Evolutionary conservation across 2,329 filamentous ascomycete genomes (phyloP).

Genomic region (Phialocephala subalpina): DNA sequence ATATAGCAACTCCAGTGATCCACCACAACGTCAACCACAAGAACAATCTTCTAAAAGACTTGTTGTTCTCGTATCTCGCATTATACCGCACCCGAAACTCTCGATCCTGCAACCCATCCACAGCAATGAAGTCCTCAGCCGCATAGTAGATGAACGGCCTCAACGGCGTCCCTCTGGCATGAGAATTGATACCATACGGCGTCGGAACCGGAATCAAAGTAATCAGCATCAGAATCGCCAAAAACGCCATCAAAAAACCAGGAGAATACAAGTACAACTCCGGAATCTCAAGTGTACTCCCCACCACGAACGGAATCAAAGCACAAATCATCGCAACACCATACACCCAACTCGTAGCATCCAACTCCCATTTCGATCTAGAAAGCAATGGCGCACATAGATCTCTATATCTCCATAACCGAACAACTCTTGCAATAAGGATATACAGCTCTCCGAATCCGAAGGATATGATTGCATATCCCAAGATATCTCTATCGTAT

Average conservation of each 20-base stretch:
- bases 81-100: slow-evolving; percentile 36
- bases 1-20: slow-evolving; percentile 31
- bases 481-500: slow-evolving; percentile 33
- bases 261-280: slow-evolving; percentile 58
- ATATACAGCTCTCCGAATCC: slow-evolving; percentile 36
- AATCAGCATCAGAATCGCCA: slow-evolving; percentile 79
- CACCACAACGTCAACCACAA: slow-evolving; percentile 33
- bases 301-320: slow-evolving; percentile 35
- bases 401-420: slow-evolving; percentile 28
- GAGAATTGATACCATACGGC: slow-evolving; percentile 37
- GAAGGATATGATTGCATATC: slow-evolving; percentile 34
- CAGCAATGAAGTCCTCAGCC: slow-evolving; percentile 38
- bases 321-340: slow-evolving; percentile 34
- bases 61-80: slow-evolving; percentile 32
- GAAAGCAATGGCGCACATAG: slow-evolving; percentile 35
- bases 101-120: slow-evolving; percentile 37
- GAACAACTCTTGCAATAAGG: slow-evolving; percentile 27
- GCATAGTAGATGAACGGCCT: slow-evolving; percentile 38
- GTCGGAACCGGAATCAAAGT: slow-evolving; percentile 82
- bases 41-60: slow-evolving; percentile 32
- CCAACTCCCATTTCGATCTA: slow-evolving; percentile 34
- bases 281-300: slow-evolving; percentile 29
- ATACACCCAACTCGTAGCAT: slow-evolving; percentile 37
- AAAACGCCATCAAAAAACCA: slow-evolving; percentile 85
- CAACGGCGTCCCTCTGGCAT: slow-evolving; percentile 31